Conservation (phyloP, 2,329 filamentous ascomycete species). For the Phialophora verrucosa region DNA sequence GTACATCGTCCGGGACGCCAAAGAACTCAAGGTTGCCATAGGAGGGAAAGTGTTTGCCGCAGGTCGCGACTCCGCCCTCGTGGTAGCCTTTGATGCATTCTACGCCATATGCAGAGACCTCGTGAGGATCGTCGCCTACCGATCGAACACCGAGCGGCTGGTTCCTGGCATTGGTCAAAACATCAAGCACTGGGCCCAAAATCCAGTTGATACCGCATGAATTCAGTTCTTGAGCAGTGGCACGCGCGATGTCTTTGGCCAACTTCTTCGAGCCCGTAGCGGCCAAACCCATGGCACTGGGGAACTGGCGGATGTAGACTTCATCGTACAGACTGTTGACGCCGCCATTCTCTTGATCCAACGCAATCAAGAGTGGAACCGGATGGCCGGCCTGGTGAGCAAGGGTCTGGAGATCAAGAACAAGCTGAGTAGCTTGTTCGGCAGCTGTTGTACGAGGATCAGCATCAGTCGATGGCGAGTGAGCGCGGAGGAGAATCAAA, state of each 20-base stretch:
- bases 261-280: constrained; percentile 84
- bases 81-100: constrained; percentile 92
- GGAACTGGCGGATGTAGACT: constrained; percentile 93
- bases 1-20: constrained; percentile 87
- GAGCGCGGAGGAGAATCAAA: constrained; percentile 38
- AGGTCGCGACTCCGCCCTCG: constrained; percentile 84
- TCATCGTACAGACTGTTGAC: constrained; percentile 97
- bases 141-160: constrained; percentile 90
- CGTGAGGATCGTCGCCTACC: constrained; percentile 89
- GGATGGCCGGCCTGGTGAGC: constrained; percentile 89
- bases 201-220: constrained; percentile 97
- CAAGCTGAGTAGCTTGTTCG: constrained; percentile 83
- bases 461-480: constrained; percentile 36
- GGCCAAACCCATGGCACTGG: constrained; percentile 95
- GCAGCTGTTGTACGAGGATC: constrained; percentile 66
- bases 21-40: constrained; percentile 95
- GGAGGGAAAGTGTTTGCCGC: constrained; percentile 95
- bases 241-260: constrained; percentile 87
- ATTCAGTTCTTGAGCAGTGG: constrained; percentile 88
- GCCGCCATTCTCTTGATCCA: constrained; percentile 97
- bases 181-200: constrained; percentile 89
- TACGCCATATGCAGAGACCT: constrained; percentile 90
- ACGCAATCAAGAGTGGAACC: constrained; percentile 83
- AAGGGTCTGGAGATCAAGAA: constrained; percentile 90
- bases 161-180: constrained; percentile 88